Percentiles rank a stretch among this genome's conserved stretches.
Conservation (phyloP, 108 stramenopile genomes). For the Cyclotella kingstonii region DNA sequence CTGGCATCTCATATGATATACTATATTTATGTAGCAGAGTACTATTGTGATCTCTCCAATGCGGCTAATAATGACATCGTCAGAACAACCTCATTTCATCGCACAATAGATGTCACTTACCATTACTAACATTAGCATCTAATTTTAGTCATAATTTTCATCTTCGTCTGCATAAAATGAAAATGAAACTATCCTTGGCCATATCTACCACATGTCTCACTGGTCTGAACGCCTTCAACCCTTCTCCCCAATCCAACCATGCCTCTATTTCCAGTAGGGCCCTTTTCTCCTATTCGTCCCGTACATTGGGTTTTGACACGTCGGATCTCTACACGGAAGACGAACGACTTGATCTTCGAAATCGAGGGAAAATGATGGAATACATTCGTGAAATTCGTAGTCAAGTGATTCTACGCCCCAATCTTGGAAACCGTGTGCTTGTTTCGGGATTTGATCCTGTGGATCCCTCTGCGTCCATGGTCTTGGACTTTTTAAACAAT, state of each 20-base stretch:
- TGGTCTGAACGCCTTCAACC: conserved; percentile 24
- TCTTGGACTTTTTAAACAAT: conserved; percentile 86
- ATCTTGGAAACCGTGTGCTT: conserved; percentile 28
- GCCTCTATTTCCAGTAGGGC: not conserved
- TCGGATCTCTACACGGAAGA: conserved; percentile 23
- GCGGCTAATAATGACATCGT: too few relatives aligned
- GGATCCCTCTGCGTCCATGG: conserved; percentile 53
- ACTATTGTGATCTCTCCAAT: too few relatives aligned
- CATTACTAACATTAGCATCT: not conserved
- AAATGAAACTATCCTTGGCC: conserved; percentile 33
- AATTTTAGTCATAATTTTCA: too few relatives aligned
- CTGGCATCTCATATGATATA: not conserved
- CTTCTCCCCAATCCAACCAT: conserved; percentile 8
- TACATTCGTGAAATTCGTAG: conserved; percentile 17
- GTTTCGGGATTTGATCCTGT: conserved; percentile 42
- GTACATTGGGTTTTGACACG: conserved; percentile 37
- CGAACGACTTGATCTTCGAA: conserved; percentile 8
- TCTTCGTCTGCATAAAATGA: too few relatives aligned
- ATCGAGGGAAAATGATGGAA: conserved; percentile 6
- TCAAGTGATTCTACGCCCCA: conserved; percentile 15
- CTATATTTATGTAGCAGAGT: too few relatives aligned
- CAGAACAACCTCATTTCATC: too few relatives aligned
- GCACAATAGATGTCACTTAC: not conserved
- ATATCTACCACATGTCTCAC: conserved; percentile 21
- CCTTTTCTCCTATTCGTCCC: not conserved